Conservation (phyloP, 1,284 basidiomycete genomes). For the Malassezia vespertilionis region DNA sequence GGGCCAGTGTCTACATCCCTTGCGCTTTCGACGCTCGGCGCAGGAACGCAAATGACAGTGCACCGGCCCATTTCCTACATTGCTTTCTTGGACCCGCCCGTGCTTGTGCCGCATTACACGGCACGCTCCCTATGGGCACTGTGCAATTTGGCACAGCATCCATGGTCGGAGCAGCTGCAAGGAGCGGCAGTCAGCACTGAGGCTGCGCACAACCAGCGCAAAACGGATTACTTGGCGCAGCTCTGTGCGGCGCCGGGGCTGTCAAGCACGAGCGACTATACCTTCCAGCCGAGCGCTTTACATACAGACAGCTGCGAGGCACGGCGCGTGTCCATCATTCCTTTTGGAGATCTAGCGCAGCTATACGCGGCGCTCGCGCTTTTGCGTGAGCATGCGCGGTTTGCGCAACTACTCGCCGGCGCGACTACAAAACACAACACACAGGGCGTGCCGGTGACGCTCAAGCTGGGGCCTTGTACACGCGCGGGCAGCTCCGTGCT, state of each 20-base stretch:
- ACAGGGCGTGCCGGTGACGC: not conserved
- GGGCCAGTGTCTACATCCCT: no score
- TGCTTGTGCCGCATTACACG: conserved; percentile 7
- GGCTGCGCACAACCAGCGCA: no score
- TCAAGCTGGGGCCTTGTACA: not conserved
- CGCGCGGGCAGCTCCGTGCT: not conserved
- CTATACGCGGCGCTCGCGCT: conserved; percentile 9
- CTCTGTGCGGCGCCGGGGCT: no score
- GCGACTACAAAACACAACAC: not conserved
- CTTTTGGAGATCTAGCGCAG: conserved; percentile 3
- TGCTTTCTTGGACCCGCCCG: conserved; percentile 1
- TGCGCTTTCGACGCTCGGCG: not conserved
- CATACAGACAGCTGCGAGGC: no score
- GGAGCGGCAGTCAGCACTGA: not conserved
- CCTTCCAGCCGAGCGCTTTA: no score
- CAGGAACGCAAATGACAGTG: not conserved
- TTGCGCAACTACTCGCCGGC: not conserved
- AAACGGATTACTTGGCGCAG: no score
- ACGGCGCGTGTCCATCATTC: conserved; percentile 6
- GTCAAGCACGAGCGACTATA: no score
- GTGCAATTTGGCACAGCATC: not conserved
- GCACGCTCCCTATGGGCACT: not conserved
- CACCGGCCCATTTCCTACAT: conserved; percentile 7
- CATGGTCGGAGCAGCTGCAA: not conserved
- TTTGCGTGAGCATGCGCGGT: conserved; percentile 5